Conservation (phyloP, 805 yeast species). For the Jamesozyma rosinii region DNA sequence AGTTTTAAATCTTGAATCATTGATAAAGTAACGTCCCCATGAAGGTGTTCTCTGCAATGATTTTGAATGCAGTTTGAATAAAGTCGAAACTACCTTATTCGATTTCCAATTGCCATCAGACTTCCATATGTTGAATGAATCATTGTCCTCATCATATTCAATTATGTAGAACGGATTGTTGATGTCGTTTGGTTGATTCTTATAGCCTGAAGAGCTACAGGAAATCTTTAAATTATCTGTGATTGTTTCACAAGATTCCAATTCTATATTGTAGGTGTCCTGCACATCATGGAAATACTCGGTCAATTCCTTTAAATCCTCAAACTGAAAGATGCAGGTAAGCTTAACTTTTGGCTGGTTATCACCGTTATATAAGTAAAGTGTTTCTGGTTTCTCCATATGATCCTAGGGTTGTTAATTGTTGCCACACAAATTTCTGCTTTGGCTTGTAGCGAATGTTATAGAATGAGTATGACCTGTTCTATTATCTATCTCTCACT, state of each 20-base stretch:
- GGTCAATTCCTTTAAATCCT: conserved; percentile 7
- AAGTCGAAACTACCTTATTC: conserved; percentile 13
- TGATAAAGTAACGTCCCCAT: background rate
- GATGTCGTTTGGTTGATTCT: conserved; percentile 4
- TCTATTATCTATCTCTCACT: too few relatives aligned
- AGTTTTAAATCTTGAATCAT: conserved; percentile 2
- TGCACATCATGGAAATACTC: conserved; percentile 19
- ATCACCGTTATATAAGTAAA: conserved; percentile 23
- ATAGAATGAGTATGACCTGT: too few relatives aligned
- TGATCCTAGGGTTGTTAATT: too few relatives aligned
- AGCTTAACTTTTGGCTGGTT: conserved; percentile 20
- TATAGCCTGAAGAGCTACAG: conserved; percentile 12
- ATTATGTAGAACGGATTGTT: conserved; percentile 21
- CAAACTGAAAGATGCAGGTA: conserved; percentile 16
- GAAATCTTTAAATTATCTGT: conserved; percentile 25
- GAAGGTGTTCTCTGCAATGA: background rate
- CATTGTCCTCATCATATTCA: conserved; percentile 19
- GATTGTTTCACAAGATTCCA: conserved; percentile 20
- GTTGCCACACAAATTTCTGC: too few relatives aligned
- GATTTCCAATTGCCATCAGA: conserved; percentile 23
- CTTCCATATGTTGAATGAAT: conserved; percentile 21
- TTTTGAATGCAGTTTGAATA: conserved; percentile 9
- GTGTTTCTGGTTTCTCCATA: conserved; percentile 11
- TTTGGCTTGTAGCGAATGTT: too few relatives aligned
- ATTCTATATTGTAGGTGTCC: conserved; percentile 20